Conservation (phyloP, 495 filamentous ascomycete species). For the Penicillium maclennaniae region DNA sequence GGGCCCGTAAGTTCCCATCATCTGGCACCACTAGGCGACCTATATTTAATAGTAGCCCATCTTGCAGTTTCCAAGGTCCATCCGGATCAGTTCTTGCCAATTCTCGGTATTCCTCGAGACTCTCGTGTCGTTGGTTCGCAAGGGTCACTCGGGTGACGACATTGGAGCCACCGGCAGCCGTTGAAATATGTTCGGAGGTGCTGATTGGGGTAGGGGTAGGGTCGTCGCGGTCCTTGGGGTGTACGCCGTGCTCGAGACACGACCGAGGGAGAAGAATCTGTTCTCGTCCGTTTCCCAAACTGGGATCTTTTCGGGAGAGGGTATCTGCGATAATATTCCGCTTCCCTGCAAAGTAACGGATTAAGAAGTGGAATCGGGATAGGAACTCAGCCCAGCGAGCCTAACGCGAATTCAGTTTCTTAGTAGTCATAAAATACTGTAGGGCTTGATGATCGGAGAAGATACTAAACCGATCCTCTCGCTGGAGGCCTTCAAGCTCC, state of each 20-base stretch:
- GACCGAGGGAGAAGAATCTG: not conserved
- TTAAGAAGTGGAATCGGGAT: conserved; percentile 15
- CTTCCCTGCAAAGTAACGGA: conserved; percentile 17
- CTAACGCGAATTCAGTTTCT: not conserved
- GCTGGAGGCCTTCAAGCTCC: conserved; percentile 14
- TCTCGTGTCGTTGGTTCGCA: too few species aligned
- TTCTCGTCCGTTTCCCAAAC: not conserved
- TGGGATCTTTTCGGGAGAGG: not conserved
- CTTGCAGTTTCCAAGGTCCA: not conserved
- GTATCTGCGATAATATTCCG: not conserved
- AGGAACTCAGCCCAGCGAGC: conserved; percentile 22
- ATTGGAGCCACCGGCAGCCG: too few species aligned
- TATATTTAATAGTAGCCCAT: not conserved
- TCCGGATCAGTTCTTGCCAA: not conserved
- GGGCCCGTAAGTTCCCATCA: not conserved
- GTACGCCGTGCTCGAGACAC: not conserved
- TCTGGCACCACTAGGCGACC: too few species aligned
- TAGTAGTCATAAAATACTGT: not conserved
- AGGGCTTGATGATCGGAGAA: too few species aligned
- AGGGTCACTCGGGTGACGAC: too few species aligned
- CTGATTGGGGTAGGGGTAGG: too few species aligned
- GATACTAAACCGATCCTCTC: too few species aligned
- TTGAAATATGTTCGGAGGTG: too few species aligned
- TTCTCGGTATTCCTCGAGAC: not conserved
- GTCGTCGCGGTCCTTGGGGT: too few species aligned